Conservation (phyloP, 768 basidiomycete species). For the Termitomyces sp. region DNA sequence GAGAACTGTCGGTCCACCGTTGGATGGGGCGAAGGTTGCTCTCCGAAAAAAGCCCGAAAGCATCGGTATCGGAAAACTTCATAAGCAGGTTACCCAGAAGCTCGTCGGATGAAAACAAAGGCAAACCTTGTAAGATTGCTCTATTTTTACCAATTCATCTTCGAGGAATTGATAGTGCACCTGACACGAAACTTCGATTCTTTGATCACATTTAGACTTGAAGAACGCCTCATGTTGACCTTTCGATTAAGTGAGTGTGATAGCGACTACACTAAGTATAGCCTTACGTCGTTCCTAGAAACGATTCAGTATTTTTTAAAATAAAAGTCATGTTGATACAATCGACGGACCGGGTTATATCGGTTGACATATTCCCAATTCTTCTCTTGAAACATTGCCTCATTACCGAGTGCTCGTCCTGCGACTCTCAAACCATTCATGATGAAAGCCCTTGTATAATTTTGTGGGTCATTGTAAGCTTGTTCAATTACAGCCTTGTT, state of each 20-base stretch:
- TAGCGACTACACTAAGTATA: background rate
- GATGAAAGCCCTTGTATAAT: slow-evolving; percentile 71
- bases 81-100: background rate
- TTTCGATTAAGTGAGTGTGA: background rate
- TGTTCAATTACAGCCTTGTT: slow-evolving; percentile 63
- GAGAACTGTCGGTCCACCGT: slow-evolving; percentile 73
- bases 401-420: slow-evolving; percentile 63
- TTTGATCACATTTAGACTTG: slow-evolving; percentile 58
- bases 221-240: slow-evolving; percentile 85
- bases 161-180: slow-evolving; percentile 49
- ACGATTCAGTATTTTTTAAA: background rate
- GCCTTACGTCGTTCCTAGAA: slow-evolving; percentile 16
- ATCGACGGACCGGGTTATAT: slow-evolving; percentile 35
- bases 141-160: slow-evolving; percentile 80
- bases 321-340: background rate
- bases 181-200: slow-evolving; percentile 44
- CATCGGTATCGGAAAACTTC: slow-evolving; percentile 79
- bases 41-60: slow-evolving; percentile 61
- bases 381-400: slow-evolving; percentile 52
- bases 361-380: slow-evolving; percentile 78
- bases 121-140: slow-evolving; percentile 81
- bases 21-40: slow-evolving; percentile 81
- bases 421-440: slow-evolving; percentile 80
- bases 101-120: background rate
- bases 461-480: slow-evolving; percentile 83